Conservation (phyloP, 75 land plant genomes). For the Chamaecyparis obtusa region DNA sequence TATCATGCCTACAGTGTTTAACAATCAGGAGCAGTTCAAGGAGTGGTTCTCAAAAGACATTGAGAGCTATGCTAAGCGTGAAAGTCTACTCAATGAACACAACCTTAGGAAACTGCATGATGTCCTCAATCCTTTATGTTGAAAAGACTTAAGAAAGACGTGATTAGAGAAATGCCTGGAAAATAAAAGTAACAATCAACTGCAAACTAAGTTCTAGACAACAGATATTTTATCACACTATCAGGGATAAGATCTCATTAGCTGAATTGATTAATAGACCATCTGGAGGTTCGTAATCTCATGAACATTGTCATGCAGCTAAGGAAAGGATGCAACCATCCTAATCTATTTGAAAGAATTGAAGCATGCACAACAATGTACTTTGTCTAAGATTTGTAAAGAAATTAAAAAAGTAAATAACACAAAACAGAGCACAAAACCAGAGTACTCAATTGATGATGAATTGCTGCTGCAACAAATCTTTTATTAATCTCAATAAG, state of each 20-base stretch:
- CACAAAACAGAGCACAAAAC: too few relatives aligned
- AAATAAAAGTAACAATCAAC: slow-evolving; percentile 84
- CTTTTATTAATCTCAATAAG: too few relatives aligned
- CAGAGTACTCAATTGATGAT: too few relatives aligned
- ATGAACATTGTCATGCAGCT: slow-evolving; percentile 98
- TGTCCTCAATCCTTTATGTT: slow-evolving; percentile 95
- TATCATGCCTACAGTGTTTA: slow-evolving; percentile 97
- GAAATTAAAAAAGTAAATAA: too few relatives aligned
- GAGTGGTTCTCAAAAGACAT: slow-evolving; percentile 99
- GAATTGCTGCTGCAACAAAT: too few relatives aligned
- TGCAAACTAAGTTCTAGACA: slow-evolving; percentile 90
- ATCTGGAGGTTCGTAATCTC: slow-evolving; percentile 67
- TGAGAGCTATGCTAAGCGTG: slow-evolving; percentile 95
- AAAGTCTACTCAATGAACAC: slow-evolving; percentile 88
- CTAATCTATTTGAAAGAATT: slow-evolving; percentile 93
- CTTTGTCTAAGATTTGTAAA: too few relatives aligned
- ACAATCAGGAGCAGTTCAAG: slow-evolving; percentile 93
- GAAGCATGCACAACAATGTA: slow-evolving; percentile 77
- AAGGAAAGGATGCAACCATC: slow-evolving; percentile 98
- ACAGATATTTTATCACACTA: slow-evolving; percentile 89
- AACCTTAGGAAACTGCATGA: slow-evolving; percentile 81
- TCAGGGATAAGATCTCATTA: slow-evolving; percentile 89
- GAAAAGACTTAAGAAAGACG: slow-evolving; percentile 92
- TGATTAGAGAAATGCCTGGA: slow-evolving; percentile 81
- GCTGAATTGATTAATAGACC: slow-evolving; percentile 79